Evolutionary conservation across 495 filamentous ascomycete genomes (phyloP), one percentile per base, ranked within the genome.

Genomic region (Trichoderma erinaceum): DNA sequence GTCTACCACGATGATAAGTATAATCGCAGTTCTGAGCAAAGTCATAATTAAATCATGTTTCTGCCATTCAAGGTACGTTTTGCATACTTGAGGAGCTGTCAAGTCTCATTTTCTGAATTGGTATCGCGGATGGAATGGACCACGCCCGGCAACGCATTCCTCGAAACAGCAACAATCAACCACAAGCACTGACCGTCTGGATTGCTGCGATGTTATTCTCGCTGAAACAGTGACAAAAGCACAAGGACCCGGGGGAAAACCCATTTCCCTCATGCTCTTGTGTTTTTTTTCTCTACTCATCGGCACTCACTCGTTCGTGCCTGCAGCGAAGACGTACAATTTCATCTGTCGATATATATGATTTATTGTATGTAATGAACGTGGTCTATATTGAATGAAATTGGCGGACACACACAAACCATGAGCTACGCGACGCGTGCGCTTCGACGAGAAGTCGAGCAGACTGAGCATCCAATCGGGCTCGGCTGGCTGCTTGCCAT

Each of bases 401-500:
- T 25, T 61, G 16, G 1, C 12, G 11, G 12, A 2, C 27, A 61
- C 6, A 58, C 1, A 32, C 0, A 11, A 61, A 61, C 4, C 56
- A 61, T 61, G 56, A 18, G 27, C 25, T 11, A 16, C 56, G 56
- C 56, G 56, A 61, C 56, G 56, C 56, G 56, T 21, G 10, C 27
- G 23, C 27, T 61, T 61, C 23, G 56, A 12, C 56, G 56, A 29
- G 56, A 61, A 10, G 15, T 12, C 27, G 56, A 61, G 56, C 56
- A 32, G 10, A n/a, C 25, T 13, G 56, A 61, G 27, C 56, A 61
- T 32, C 56, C 56, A 43, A 25, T 66, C 2, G 65, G 65, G 10
- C 27, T 66, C 23, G 65, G 65, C 21, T 66, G 65, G 65, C 41
- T 66, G 41, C 65, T 66, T 29, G 65, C 65, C 21, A 66, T 66